Evolutionary conservation across 768 basidiomycete genomes (phyloP).

Genomic region (Gymnopilus junonius): DNA sequence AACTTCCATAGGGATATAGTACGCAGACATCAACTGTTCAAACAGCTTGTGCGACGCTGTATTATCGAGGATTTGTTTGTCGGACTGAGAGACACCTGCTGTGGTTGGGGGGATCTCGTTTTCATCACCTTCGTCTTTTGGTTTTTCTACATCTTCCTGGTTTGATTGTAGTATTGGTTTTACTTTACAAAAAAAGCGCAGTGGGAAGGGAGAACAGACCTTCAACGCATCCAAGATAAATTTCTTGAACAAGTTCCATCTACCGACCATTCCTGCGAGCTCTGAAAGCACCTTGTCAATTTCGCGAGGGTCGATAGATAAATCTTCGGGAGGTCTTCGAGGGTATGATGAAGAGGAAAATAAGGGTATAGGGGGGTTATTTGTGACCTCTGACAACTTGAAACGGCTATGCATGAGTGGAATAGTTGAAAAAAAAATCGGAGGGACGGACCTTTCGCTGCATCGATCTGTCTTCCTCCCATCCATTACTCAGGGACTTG

Average conservation of each 20-base stretch:
- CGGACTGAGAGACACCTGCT: slow-evolving; percentile 12
- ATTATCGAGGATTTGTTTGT: slow-evolving; percentile 41
- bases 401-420: background rate
- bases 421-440: background rate
- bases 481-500: slow-evolving; percentile 72
- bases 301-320: slow-evolving; percentile 80
- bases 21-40: slow-evolving; percentile 66
- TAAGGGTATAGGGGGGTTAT: slow-evolving; percentile 42
- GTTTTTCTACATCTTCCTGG: slow-evolving; percentile 13
- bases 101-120: slow-evolving; percentile 4
- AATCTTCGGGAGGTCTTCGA: slow-evolving; percentile 50
- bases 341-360: slow-evolving; percentile 29
- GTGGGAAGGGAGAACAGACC: slow-evolving; percentile 42
- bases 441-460: slow-evolving; percentile 66
- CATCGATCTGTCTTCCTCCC: slow-evolving; percentile 91
- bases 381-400: slow-evolving; percentile 53
- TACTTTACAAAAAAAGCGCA: background rate
- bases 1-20: slow-evolving; percentile 87
- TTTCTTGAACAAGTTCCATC: slow-evolving; percentile 90
- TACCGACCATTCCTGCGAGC: slow-evolving; percentile 84
- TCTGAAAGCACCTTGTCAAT: slow-evolving; percentile 92
- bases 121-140: slow-evolving; percentile 6
- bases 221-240: slow-evolving; percentile 79
- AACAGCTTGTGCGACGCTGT: slow-evolving; percentile 65
- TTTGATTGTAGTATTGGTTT: background rate